Base-by-base conservation (phyloP, 768 basidiomycete genomes). In the Lactarius quietus region DNA sequence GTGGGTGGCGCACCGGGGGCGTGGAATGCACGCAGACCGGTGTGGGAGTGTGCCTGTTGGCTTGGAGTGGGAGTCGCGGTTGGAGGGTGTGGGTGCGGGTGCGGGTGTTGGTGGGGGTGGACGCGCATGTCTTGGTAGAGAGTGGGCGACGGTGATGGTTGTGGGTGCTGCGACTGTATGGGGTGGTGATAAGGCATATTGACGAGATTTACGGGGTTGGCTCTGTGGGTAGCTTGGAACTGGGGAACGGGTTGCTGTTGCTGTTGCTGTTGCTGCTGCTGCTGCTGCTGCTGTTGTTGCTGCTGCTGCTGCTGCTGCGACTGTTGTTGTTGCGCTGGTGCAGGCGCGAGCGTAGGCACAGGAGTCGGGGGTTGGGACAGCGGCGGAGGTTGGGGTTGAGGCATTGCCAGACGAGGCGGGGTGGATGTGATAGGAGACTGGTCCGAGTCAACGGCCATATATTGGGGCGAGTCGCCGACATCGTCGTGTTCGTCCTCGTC, bases 401-500 rank as follows among this genome's bases (percentile, higher is more conserved):
- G 45, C 38, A 29, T 51, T 20, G 57, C 51, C 26, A 61, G 51
- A 18, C 61, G 61, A 43, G 51, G 56, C 31, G 61, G 61, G 26
- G 55, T 54, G 1, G 68, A 29, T 9, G 65, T 60, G 43, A 63
- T 45, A 10, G 63, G 61, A 31, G 60, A 59, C 17, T 48, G 68
- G 8, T 61, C 57, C 20, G 57, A 31, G n/a, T 61, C 54, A 51
- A 63, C 43, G 12, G 57, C 23, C 63, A 69, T 70, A 31, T 63
- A 57, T 23, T 41, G 39, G 4, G 67, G 57, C 12, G 66, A 60
- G 23, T 72, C 73, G 15, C 66, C 62, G 41, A 78, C 77, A 61
- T 82, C 81, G 52, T 81, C 82, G 26, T 80, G 80, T 45, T 80
- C 81, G 41, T 81, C 83, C 20, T 81, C 80, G 51, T 80, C 81